phyloP scores from a whole-genome alignment of 441 rosid species.

The Populus hybrid region DNA sequence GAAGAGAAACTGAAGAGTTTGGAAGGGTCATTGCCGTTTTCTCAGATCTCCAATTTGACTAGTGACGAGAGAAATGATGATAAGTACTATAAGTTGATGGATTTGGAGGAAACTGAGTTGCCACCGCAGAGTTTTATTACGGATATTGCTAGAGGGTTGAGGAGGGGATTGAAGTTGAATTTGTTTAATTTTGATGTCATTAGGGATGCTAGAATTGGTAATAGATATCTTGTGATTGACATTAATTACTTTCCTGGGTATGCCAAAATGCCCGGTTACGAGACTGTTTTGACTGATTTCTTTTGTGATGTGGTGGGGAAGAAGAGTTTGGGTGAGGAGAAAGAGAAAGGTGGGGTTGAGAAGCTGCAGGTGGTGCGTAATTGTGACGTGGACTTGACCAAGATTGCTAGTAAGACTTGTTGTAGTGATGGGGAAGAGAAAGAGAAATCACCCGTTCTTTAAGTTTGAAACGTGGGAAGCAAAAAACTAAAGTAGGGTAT shows the following conservation, averaged over 20 bases:
- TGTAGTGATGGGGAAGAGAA: constrained; percentile 29
- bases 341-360: constrained; percentile 13
- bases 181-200: constrained; percentile 62
- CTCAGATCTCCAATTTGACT: constrained; percentile 54
- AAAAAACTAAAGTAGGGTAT: neutral
- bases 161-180: constrained; percentile 43
- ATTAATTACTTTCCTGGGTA: constrained; percentile 68
- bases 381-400: constrained; percentile 22
- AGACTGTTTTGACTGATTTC: constrained; percentile 49
- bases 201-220: constrained; percentile 44
- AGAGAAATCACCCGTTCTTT: constrained; percentile 8
- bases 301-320: constrained; percentile 32
- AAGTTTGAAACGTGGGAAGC: constrained; percentile 12
- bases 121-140: constrained; percentile 43
- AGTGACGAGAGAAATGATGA: constrained; percentile 30
- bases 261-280: constrained; percentile 58
- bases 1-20: constrained; percentile 44
- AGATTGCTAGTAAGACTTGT: constrained; percentile 16
- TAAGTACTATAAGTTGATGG: constrained; percentile 32
- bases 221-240: constrained; percentile 54
- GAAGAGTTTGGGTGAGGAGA: constrained; percentile 1
- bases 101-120: constrained; percentile 41
- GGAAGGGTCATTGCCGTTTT: constrained; percentile 45
- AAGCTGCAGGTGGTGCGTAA: constrained; percentile 6
- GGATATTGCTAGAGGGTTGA: constrained; percentile 45